phyloP scores from a whole-genome alignment of 495 filamentous ascomycete species.

The Lepidopterella palustris region DNA sequence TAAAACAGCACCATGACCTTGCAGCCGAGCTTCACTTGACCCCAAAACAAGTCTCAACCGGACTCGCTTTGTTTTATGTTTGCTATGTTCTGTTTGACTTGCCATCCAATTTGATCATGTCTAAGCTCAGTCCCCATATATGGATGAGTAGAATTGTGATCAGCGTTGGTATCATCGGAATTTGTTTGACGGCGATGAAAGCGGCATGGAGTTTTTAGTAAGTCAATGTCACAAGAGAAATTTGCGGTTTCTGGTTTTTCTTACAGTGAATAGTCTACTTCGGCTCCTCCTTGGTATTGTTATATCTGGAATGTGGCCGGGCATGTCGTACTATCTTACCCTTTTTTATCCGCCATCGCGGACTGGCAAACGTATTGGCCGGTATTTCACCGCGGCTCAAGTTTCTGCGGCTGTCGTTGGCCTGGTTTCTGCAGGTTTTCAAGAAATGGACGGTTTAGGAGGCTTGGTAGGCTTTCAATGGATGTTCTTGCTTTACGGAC shows the following conservation, averaged over 20 bases:
- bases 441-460: conserved; percentile 73
- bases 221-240: conserved; percentile 22
- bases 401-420: conserved; percentile 87
- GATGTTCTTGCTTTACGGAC: conserved; percentile 90
- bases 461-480: conserved; percentile 83
- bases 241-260: not conserved
- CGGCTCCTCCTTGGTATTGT: conserved; percentile 83
- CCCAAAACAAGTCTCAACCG: conserved; percentile 70
- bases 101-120: conserved; percentile 88
- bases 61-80: conserved; percentile 82
- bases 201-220: conserved; percentile 82
- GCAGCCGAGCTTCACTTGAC: conserved; percentile 58
- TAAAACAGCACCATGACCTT: conserved; percentile 59
- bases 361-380: conserved; percentile 80
- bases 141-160: conserved; percentile 94
- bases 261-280: conserved; percentile 49
- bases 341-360: conserved; percentile 84
- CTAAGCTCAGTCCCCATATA: conserved; percentile 69
- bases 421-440: conserved; percentile 83
- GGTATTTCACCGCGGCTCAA: conserved; percentile 84
- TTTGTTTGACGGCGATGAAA: conserved; percentile 73
- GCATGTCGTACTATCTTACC: conserved; percentile 89
- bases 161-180: conserved; percentile 75
- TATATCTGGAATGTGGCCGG: conserved; percentile 91
- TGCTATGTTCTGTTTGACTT: conserved; percentile 85